Evolutionary conservation across 768 basidiomycete genomes (phyloP), one percentile per base, ranked within the genome.

Genomic region (Pisolithus microcarpus): DNA sequence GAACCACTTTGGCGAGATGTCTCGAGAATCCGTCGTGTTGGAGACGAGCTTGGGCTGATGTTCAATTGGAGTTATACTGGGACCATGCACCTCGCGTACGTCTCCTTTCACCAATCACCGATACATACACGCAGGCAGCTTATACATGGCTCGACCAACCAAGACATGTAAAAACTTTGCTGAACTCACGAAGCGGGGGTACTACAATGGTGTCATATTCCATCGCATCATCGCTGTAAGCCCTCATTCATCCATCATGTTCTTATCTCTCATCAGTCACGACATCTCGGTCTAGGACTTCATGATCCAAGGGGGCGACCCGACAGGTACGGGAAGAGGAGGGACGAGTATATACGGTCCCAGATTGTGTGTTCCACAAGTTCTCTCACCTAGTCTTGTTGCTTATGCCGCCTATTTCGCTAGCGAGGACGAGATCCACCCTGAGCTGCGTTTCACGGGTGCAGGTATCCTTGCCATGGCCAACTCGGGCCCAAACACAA

Each of bases 401-500:
- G 19, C 28, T 15, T 40, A 15, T 38, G 26, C 16, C 9, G 21
- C 21, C 10, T 28, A n/a, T 44, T 11, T n/a, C 40, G 39, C 2
- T 61, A 91, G 91, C 58, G 83, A 90, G 67, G 93, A 96, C 66
- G 93, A 96, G 64, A 81, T 97, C 47, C 80, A 91, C 59, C 85
- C 90, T 1, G 93, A 96, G 13, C 70, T 97, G 58, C 76, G 93
- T 44, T 97, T 97, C 72, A 93, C 92, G 2, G 95, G 95, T 16
- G 93, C 94, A 39, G 95, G 95, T 19, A 93, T 97, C 52, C 81
- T 98, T 23, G 92, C 91, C 8, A 91, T 92, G 90, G 96, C 96
- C 34, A 99, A 99, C 70, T 91, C 94, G 42, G 94, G 94, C 10
- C 88, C 88, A n/a, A 90, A 91, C 64, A 87, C 86, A 23, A 92